Conservation (phyloP, 192 early-diverging fungal genomes). For the Spizellomyces sp. region DNA sequence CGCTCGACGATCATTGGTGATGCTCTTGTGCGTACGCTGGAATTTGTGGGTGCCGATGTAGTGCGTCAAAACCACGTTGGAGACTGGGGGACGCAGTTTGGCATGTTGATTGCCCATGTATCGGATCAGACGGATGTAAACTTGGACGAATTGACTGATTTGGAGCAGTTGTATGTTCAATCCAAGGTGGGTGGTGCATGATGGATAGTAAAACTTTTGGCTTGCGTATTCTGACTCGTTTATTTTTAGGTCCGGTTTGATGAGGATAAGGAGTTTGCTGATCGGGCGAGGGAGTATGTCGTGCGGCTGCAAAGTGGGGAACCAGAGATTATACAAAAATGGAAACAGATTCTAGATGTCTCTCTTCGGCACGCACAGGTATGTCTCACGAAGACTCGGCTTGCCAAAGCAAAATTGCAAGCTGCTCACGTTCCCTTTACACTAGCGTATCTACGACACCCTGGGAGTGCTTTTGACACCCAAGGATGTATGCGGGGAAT, state of each 20-base stretch:
- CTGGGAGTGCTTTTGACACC: conserved; percentile 16
- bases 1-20: conserved; percentile 97
- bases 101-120: conserved; percentile 47
- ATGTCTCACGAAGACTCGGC: neutral
- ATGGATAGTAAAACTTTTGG: no score
- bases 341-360: conserved; percentile 32
- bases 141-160: conserved; percentile 44
- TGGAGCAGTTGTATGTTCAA: conserved; percentile 43
- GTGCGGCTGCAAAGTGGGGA: conserved; percentile 30
- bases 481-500: conserved; percentile 20
- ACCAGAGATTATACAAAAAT: conserved; percentile 16
- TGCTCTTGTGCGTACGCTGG: conserved; percentile 81
- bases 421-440: neutral
- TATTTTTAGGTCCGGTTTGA: conserved; percentile 14
- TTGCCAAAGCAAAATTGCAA: neutral
- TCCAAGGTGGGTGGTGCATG: neutral
- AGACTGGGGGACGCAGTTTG: conserved; percentile 99
- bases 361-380: conserved; percentile 21
- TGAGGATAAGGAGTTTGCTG: conserved; percentile 13
- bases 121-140: conserved; percentile 11
- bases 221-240: no score
- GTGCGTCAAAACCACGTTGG: conserved; percentile 96
- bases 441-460: conserved; percentile 27
- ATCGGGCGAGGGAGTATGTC: conserved; percentile 26
- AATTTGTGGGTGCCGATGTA: conserved; percentile 88